A percentile compares a stretch with the other conserved stretches of the same genome.
phyloP scores from a whole-genome alignment of 148 eudicot genomes.

The Rhododendron williamsianum region DNA sequence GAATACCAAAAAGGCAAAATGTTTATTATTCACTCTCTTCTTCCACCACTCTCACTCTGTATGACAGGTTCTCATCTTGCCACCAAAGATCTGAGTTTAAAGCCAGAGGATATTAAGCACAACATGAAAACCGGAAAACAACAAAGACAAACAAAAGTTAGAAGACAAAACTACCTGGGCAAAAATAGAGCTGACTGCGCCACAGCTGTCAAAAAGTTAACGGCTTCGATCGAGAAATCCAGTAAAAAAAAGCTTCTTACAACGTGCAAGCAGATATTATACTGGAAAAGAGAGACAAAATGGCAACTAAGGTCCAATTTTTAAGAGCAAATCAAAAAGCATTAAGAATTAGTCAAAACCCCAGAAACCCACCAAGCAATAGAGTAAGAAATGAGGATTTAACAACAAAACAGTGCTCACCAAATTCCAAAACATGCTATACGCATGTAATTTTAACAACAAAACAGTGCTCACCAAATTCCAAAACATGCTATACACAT shows the following conservation, averaged over 20 bases:
- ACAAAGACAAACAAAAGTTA: neutral
- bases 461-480: neutral
- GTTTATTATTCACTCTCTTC: neutral
- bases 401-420: neutral
- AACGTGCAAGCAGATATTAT: conserved; percentile 3
- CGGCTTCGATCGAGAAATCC: neutral
- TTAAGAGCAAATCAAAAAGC: neutral
- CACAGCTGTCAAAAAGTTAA: neutral
- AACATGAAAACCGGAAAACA: neutral
- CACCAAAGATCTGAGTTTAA: neutral
- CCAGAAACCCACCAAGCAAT: neutral
- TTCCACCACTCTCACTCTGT: neutral
- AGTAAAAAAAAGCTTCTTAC: neutral
- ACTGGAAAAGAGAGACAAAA: neutral
- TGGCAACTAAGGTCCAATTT: neutral
- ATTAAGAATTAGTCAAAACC: neutral
- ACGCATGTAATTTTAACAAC: neutral
- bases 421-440: neutral
- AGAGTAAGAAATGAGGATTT: neutral
- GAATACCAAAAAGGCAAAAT: neutral
- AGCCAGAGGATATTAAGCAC: neutral
- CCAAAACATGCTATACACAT: neutral
- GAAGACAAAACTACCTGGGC: neutral
- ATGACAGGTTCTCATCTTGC: neutral
- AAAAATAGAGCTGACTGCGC: neutral